Conservation (phyloP, 1,284 basidiomycete genomes). For the Boletus calvinii region DNA sequence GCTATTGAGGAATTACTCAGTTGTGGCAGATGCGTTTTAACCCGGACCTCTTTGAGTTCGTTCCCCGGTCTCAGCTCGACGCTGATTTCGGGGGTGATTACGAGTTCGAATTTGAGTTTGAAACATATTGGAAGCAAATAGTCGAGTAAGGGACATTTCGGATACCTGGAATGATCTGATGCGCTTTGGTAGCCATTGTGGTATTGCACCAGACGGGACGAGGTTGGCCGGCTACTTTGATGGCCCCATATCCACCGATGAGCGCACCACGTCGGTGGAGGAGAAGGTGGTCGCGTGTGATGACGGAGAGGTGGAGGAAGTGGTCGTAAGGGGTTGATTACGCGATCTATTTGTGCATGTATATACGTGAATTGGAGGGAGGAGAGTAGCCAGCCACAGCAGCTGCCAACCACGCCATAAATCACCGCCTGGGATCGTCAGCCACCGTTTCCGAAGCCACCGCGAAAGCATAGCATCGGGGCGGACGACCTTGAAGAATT, state of each 20-base stretch:
- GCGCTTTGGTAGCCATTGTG: conserved; percentile 46
- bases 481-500: conserved; percentile 8
- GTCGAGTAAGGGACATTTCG: conserved; percentile 47
- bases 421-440: conserved; percentile 29
- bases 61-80: conserved; percentile 77
- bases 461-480: conserved; percentile 14
- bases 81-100: conserved; percentile 80
- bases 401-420: conserved; percentile 26
- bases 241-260: conserved; percentile 13
- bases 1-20: conserved; percentile 1
- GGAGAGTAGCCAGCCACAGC: conserved; percentile 14
- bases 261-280: neutral
- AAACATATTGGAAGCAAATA: conserved; percentile 78
- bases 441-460: conserved; percentile 25
- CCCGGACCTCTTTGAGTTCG: conserved; percentile 73
- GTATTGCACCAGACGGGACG: conserved; percentile 61
- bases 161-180: neutral
- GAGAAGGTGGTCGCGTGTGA: neutral
- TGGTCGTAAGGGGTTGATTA: conserved; percentile 19
- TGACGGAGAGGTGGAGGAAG: neutral
- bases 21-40: conserved; percentile 81
- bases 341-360: conserved; percentile 25
- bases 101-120: conserved; percentile 75
- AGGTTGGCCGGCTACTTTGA: conserved; percentile 37
- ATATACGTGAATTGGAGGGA: conserved; percentile 3